phyloP scores from a whole-genome alignment of 2,329 filamentous ascomycete species.

The Fusarium heterosporum region DNA sequence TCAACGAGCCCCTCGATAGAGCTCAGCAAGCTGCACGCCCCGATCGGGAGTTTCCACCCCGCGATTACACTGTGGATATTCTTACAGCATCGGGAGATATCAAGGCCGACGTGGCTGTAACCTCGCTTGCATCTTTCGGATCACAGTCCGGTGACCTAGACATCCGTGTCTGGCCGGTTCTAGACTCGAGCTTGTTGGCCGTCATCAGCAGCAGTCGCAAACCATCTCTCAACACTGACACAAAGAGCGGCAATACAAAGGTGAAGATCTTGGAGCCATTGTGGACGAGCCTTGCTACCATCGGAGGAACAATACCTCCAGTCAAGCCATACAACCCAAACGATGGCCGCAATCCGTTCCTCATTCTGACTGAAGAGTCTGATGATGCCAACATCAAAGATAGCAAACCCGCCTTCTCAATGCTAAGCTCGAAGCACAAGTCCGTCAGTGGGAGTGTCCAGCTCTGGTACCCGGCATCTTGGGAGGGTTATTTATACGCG shows the following conservation, averaged over 20 bases:
- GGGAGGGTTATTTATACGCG: constrained; percentile 61
- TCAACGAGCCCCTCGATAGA: constrained; percentile 56
- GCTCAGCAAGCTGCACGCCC: constrained; percentile 35
- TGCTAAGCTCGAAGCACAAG: constrained; percentile 57
- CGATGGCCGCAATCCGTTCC: constrained; percentile 37
- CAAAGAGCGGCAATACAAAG: constrained; percentile 57
- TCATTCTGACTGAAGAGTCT: constrained; percentile 22
- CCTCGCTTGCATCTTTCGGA: constrained; percentile 50
- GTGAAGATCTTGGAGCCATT: constrained; percentile 59
- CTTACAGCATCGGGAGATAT: constrained; percentile 60
- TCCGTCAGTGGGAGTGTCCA: constrained; percentile 59
- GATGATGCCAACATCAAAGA: background rate
- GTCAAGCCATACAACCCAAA: constrained; percentile 33
- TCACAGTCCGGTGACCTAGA: constrained; percentile 57
- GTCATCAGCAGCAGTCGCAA: constrained; percentile 12
- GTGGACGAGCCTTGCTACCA: constrained; percentile 50
- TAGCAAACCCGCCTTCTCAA: constrained; percentile 45
- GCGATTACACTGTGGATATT: constrained; percentile 61
- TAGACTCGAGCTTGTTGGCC: constrained; percentile 47
- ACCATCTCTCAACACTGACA: constrained; percentile 55
- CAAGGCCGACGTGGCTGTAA: constrained; percentile 56
- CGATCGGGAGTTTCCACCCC: constrained; percentile 53
- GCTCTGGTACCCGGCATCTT: constrained; percentile 60
- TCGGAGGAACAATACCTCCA: constrained; percentile 22
- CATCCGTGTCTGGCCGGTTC: constrained; percentile 58